Percentiles rank a stretch among this genome's conserved stretches.
Conservation (phyloP, 2,329 filamentous ascomycete genomes). For the Myriosclerotinia duriaeana region DNA sequence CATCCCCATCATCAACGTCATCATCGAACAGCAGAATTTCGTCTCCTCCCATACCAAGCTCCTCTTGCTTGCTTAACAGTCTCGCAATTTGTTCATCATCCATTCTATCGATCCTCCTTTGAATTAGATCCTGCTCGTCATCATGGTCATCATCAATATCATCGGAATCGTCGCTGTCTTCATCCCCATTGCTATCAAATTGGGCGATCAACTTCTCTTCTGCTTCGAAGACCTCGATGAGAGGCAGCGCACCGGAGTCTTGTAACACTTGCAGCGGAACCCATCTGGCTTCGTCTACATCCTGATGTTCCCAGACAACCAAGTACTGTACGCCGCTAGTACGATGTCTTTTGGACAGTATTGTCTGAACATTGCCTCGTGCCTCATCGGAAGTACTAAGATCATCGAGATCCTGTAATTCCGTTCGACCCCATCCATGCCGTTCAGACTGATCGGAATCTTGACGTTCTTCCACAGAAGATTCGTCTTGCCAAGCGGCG, state of each 20-base stretch:
- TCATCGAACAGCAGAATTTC: slow-evolving; percentile 58
- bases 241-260: slow-evolving; percentile 34
- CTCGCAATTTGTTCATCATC: slow-evolving; percentile 63
- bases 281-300: slow-evolving; percentile 51
- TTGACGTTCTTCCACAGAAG: slow-evolving; percentile 16
- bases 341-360: slow-evolving; percentile 49
- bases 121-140: slow-evolving; percentile 43
- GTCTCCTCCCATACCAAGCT: slow-evolving; percentile 60
- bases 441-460: slow-evolving; percentile 10
- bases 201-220: slow-evolving; percentile 39
- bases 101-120: slow-evolving; percentile 46
- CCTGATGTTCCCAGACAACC: slow-evolving; percentile 48
- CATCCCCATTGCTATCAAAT: slow-evolving; percentile 42
- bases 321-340: slow-evolving; percentile 51
- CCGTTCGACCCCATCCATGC: slow-evolving; percentile 46
- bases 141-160: slow-evolving; percentile 24
- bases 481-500: slow-evolving; percentile 32
- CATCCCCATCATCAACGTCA: slow-evolving; percentile 39
- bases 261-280: slow-evolving; percentile 43
- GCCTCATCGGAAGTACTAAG: slow-evolving; percentile 52
- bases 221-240: slow-evolving; percentile 42
- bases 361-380: slow-evolving; percentile 44
- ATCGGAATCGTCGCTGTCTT: slow-evolving; percentile 29
- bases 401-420: slow-evolving; percentile 49
- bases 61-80: slow-evolving; percentile 60